These are phyloP conservation scores for Exophiala calicioides DNA, from an alignment of 2,329 filamentous ascomycete genomes.

Conservation along the genomic window DNA sequence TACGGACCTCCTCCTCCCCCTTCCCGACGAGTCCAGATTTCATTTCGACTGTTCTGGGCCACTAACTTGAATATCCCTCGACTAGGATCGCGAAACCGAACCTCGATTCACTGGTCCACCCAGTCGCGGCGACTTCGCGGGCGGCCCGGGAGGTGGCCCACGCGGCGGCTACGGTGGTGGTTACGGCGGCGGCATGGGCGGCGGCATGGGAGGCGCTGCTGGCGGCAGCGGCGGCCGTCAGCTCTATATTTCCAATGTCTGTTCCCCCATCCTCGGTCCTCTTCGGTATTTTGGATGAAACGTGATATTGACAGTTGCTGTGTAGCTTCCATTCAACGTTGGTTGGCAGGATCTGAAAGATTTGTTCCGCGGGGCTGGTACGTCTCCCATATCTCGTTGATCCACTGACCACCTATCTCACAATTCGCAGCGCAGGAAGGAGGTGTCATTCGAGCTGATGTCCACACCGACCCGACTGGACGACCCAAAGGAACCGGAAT, in stretches of 20 bases:
- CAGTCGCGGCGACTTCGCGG: slow-evolving; percentile 63
- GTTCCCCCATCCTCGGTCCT: slow-evolving; percentile 53
- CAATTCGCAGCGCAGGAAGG: slow-evolving; percentile 56
- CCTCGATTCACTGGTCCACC: slow-evolving; percentile 86
- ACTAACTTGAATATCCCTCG: slow-evolving; percentile 3
- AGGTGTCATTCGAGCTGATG: slow-evolving; percentile 88
- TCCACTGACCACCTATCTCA: slow-evolving; percentile 22
- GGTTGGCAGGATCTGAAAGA: slow-evolving; percentile 99
- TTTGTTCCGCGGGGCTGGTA: slow-evolving; percentile 96
- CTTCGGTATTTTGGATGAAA: slow-evolving; percentile 34
- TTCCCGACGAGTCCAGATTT: no score
- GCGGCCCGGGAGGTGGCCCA: slow-evolving; percentile 55
- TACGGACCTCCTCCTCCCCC: slow-evolving; percentile 46
- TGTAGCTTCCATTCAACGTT: slow-evolving; percentile 90
- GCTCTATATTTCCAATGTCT: slow-evolving; percentile 97
- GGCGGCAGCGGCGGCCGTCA: slow-evolving; percentile 72
- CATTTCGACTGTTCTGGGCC: neutral
- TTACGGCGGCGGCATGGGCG: slow-evolving; percentile 54
- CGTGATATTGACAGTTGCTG: slow-evolving; percentile 44
- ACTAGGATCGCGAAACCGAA: slow-evolving; percentile 92
- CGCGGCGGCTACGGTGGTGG: slow-evolving; percentile 60
- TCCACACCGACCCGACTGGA: slow-evolving; percentile 87
- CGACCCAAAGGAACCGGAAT: slow-evolving; percentile 96
- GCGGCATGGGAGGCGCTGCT: slow-evolving; percentile 47
- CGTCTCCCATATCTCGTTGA: slow-evolving; percentile 45